Evolutionary conservation across 805 yeast species (phyloP).

Genomic region (Yarrowia sp.): DNA sequence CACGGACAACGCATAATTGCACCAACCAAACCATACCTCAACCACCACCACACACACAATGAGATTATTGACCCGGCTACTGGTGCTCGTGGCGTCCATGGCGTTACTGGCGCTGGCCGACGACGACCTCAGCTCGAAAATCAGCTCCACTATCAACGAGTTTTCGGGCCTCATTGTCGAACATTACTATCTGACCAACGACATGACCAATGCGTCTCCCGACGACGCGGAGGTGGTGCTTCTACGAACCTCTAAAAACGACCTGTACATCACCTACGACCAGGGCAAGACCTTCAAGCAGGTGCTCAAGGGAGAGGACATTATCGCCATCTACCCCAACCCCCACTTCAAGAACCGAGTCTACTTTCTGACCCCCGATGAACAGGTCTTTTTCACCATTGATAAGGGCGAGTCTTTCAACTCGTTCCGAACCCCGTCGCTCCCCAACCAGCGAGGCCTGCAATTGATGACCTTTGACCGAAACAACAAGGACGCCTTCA

Average conservation of each 20-base stretch:
- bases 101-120: slow-evolving; percentile 12
- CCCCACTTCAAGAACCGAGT: slow-evolving; percentile 56
- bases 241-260: slow-evolving; percentile 51
- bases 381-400: slow-evolving; percentile 53
- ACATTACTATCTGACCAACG: slow-evolving; percentile 60
- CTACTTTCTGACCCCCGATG: slow-evolving; percentile 49
- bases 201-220: slow-evolving; percentile 37
- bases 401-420: slow-evolving; percentile 65
- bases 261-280: slow-evolving; percentile 64
- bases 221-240: slow-evolving; percentile 61
- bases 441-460: slow-evolving; percentile 41
- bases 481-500: slow-evolving; percentile 51
- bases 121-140: slow-evolving; percentile 29
- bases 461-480: slow-evolving; percentile 60
- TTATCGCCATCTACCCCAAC: slow-evolving; percentile 59
- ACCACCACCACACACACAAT: background rate
- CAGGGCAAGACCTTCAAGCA: slow-evolving; percentile 54
- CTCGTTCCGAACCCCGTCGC: slow-evolving; percentile 49
- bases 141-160: slow-evolving; percentile 42
- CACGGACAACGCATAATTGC: background rate
- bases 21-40: background rate
- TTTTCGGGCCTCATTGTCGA: slow-evolving; percentile 54
- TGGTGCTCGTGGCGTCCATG: slow-evolving; percentile 16
- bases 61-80: background rate
- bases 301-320: slow-evolving; percentile 43